Conservation (phyloP, 192 early-diverging fungal species). For the Cladochytrium replicatum region DNA sequence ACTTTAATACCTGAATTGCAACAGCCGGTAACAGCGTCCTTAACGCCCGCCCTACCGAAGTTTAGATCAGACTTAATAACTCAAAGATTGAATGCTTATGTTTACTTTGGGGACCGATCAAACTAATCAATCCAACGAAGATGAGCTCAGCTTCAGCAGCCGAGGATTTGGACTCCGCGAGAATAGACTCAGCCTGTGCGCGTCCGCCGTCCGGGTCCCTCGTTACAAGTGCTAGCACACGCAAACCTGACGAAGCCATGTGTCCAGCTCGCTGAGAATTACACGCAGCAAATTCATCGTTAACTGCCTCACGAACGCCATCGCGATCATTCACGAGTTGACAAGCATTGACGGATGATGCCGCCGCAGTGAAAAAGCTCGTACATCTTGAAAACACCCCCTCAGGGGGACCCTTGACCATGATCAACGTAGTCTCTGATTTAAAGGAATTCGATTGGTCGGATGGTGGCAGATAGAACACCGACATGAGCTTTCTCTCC, state of each 20-base stretch:
- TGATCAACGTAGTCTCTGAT: slow-evolving; percentile 37
- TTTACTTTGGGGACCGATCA: slow-evolving; percentile 83
- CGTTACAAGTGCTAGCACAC: slow-evolving; percentile 81
- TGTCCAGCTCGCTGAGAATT: slow-evolving; percentile 48
- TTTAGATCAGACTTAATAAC: no score
- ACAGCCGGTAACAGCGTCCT: slow-evolving; percentile 70
- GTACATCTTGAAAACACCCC: slow-evolving; percentile 67
- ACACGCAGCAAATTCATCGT: slow-evolving; percentile 48
- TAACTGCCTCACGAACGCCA: slow-evolving; percentile 25
- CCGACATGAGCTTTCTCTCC: slow-evolving; percentile 95
- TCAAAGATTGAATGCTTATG: no score
- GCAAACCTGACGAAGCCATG: slow-evolving; percentile 79
- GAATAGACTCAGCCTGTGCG: slow-evolving; percentile 48
- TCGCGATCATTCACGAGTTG: no score
- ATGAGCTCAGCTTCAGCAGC: slow-evolving; percentile 64
- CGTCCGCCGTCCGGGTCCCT: slow-evolving; percentile 51
- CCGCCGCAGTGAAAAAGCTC: slow-evolving; percentile 45
- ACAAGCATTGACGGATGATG: no score
- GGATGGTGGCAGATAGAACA: slow-evolving; percentile 46
- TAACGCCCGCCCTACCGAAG: slow-evolving; percentile 67
- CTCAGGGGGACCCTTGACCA: slow-evolving; percentile 91
- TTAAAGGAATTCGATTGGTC: no score
- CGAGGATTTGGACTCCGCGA: slow-evolving; percentile 40
- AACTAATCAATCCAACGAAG: slow-evolving; percentile 83
- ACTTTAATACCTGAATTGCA: slow-evolving; percentile 87